Base-by-base conservation (phyloP, 495 filamentous ascomycete species). In the Penicillium steckii region DNA sequence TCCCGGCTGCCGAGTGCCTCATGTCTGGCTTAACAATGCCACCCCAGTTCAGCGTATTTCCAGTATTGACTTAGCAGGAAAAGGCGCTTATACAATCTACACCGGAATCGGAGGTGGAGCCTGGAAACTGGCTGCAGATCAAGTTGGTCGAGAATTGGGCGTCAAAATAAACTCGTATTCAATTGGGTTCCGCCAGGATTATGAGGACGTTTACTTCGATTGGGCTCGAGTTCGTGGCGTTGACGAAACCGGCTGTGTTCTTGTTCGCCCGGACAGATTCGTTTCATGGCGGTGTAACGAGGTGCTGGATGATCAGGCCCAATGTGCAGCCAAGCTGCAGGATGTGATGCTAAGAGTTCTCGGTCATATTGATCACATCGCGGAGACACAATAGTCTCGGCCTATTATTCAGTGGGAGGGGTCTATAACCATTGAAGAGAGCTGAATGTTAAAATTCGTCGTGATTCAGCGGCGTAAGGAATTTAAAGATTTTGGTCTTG, bases 51-150 rank as follows among this genome's bases (percentile, higher is more conserved):
- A 73, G 40, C 54, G 56, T 22, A 53, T 80, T 44, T 80, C 77
- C 2, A 81, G 77, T 2, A 72, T 79, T 40, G 80, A 83, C 55
- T 48, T 83, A 6, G 77, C 77, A 3, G 80, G 79, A 6, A 63
- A 79, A 48, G 74, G 79, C 1, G 49, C 52, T 3, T 83, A 81
- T 57, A 66, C 61, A 18, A 49, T 82, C 0, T 52, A 80, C 0
- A 79, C 77, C 0, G 79, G 79, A 7, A 67, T 76, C 37, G 76
- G 79, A 8, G 79, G 80, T 0, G 68, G 55, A 22, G 48, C 22
- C 8, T 83, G 80, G 80, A 75, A 73, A 55, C 12, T 45, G n/a
- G 80, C 80, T 19, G 76, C 75, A 13, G 24, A 3, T 3, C 49
- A 46, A 1, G 67, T 75, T 18, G 32, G 48, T 0, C 46, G 57